Conservation (phyloP, 371 early-diverging fungal species). For the Nematocida parisii region DNA sequence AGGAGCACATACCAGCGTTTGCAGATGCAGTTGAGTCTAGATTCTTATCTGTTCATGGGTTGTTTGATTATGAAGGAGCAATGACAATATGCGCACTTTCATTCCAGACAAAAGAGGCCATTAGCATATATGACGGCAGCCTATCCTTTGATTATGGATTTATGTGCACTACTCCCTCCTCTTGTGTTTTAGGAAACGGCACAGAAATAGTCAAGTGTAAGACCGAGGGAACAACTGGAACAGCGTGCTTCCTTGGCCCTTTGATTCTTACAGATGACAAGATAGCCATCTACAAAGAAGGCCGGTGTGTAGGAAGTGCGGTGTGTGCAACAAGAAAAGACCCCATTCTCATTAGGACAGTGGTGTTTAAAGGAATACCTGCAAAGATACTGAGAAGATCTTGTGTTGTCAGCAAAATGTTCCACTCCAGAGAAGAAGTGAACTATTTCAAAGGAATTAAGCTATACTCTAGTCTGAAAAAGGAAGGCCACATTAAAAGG, state of each 20-base stretch:
- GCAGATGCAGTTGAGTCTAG: neutral
- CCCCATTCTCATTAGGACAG: conserved; percentile 63
- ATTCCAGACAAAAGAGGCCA: conserved; percentile 8
- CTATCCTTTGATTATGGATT: conserved; percentile 38
- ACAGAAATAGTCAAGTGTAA: conserved; percentile 59
- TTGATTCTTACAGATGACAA: conserved; percentile 56
- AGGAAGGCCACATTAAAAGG: conserved; percentile 67
- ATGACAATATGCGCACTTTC: conserved; percentile 33
- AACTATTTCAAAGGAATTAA: conserved; percentile 65
- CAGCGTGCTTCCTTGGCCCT: conserved; percentile 64
- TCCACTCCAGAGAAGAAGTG: conserved; percentile 67
- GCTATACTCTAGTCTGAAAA: conserved; percentile 57
- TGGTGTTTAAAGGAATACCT: conserved; percentile 61
- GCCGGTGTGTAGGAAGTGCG: conserved; percentile 22
- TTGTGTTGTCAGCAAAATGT: conserved; percentile 67
- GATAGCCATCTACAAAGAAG: conserved; percentile 20
- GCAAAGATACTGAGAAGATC: conserved; percentile 64
- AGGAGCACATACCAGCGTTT: neutral
- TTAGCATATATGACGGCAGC: neutral
- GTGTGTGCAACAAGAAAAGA: conserved; percentile 51
- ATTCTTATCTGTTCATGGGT: conserved; percentile 15
- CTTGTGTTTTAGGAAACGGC: conserved; percentile 43
- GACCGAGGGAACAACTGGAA: conserved; percentile 54
- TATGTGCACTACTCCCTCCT: neutral
- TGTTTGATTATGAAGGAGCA: conserved; percentile 55